Conservation (phyloP, 176 grass and related monocot species). For the Rhipidocladum racemiflorum region DNA sequence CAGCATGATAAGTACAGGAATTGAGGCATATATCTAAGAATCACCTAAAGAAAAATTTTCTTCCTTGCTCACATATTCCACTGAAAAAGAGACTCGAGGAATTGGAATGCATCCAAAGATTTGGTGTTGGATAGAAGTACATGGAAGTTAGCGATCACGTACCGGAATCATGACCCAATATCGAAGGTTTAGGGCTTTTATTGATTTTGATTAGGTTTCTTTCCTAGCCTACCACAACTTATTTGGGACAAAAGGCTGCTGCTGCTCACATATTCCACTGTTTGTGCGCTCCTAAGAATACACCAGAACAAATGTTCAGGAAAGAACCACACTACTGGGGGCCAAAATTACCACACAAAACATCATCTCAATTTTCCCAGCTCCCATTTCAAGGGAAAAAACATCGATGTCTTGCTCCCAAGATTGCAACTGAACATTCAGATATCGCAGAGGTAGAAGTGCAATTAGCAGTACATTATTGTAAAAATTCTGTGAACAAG, state of each 20-base stretch:
- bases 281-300: neutral
- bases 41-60: neutral
- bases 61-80: neutral
- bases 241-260: too few relatives aligned
- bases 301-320: neutral
- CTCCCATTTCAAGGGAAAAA: neutral
- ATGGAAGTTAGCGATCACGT: too few relatives aligned
- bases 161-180: too few relatives aligned
- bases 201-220: too few relatives aligned
- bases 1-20: neutral
- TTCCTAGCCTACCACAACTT: too few relatives aligned
- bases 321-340: neutral
- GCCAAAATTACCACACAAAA: neutral
- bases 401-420: constrained; percentile 11
- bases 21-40: neutral
- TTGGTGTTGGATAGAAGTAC: too few relatives aligned
- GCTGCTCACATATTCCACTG: neutral
- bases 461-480: constrained; percentile 42
- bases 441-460: neutral
- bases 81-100: too few relatives aligned
- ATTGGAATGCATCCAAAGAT: too few relatives aligned
- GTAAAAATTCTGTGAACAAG: neutral
- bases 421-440: neutral
- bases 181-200: too few relatives aligned
- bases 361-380: neutral